phyloP scores from a whole-genome alignment of 495 filamentous ascomycete species.

The Tuber magnatum region DNA sequence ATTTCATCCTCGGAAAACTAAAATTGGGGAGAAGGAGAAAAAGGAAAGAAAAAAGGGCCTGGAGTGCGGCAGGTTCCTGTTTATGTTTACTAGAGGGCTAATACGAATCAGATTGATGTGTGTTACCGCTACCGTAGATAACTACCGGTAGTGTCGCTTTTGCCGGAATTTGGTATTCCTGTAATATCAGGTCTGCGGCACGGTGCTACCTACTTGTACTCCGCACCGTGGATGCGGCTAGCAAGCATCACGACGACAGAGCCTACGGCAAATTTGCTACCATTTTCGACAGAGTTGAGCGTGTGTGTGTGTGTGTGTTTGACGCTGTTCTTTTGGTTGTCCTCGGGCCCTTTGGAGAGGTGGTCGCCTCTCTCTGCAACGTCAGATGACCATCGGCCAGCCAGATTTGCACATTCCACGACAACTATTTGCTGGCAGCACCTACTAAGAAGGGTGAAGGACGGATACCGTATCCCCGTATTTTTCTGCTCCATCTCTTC shows the following conservation, averaged over 20 bases:
- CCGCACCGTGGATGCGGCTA: background rate
- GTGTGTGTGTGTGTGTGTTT: background rate
- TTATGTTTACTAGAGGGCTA: too few relatives aligned
- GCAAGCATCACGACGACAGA: background rate
- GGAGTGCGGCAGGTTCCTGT: background rate
- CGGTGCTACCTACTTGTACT: too few relatives aligned
- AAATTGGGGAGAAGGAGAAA: background rate
- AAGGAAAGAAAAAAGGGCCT: background rate
- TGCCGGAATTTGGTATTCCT: background rate
- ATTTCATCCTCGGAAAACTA: background rate
- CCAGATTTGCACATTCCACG: background rate
- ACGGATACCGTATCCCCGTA: background rate
- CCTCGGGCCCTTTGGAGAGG: background rate
- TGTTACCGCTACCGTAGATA: background rate
- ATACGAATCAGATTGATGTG: background rate
- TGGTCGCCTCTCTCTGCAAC: background rate
- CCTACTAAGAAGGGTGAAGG: background rate
- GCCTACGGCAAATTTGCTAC: background rate
- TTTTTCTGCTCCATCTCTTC: background rate
- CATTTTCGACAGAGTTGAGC: background rate
- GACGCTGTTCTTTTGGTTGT: background rate
- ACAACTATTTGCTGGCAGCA: constrained; percentile 2
- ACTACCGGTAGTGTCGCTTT: background rate
- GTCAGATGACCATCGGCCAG: background rate
- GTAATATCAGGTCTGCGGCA: background rate